phyloP scores from a whole-genome alignment of 768 basidiomycete genomes.

The Ephemerocybe angulata region DNA sequence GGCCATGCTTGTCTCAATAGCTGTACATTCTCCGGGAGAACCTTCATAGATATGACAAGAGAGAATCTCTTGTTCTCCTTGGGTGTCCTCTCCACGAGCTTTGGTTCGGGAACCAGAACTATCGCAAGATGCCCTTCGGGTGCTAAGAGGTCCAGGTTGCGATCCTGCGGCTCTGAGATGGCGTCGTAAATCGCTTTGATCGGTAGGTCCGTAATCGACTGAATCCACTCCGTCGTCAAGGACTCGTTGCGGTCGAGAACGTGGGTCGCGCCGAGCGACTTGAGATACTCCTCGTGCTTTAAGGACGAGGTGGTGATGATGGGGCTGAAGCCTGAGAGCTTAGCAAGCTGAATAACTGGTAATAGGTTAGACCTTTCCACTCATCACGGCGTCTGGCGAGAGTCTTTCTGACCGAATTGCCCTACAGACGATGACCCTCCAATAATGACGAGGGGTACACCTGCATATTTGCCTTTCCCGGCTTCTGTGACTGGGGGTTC shows the following conservation, averaged over 20 bases:
- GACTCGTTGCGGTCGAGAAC: slow-evolving; percentile 32
- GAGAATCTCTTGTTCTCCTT: no score
- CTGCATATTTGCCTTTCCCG: slow-evolving; percentile 38
- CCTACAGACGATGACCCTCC: slow-evolving; percentile 30
- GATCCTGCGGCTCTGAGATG: slow-evolving; percentile 23
- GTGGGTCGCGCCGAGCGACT: slow-evolving; percentile 39
- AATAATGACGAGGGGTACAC: slow-evolving; percentile 36
- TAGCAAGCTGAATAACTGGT: slow-evolving; percentile 31
- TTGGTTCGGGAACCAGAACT: no score
- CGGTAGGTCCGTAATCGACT: slow-evolving; percentile 19
- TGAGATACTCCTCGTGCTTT: slow-evolving; percentile 26
- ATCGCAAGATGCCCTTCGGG: slow-evolving; percentile 33
- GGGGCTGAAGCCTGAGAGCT: slow-evolving; percentile 37
- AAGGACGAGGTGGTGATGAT: slow-evolving; percentile 37
- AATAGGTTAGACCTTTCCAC: neutral
- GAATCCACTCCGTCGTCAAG: slow-evolving; percentile 7
- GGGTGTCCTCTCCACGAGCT: no score
- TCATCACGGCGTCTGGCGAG: no score
- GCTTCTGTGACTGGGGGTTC: slow-evolving; percentile 34
- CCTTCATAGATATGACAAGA: no score
- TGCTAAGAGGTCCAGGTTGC: slow-evolving; percentile 25
- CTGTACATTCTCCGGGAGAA: neutral
- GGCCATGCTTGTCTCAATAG: neutral
- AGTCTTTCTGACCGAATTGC: no score
- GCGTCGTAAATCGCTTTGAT: slow-evolving; percentile 25